Evolutionary conservation across 2,329 filamentous ascomycete species (phyloP), one percentile per base, ranked within the genome.

Genomic region (Fusarium hainanense): DNA sequence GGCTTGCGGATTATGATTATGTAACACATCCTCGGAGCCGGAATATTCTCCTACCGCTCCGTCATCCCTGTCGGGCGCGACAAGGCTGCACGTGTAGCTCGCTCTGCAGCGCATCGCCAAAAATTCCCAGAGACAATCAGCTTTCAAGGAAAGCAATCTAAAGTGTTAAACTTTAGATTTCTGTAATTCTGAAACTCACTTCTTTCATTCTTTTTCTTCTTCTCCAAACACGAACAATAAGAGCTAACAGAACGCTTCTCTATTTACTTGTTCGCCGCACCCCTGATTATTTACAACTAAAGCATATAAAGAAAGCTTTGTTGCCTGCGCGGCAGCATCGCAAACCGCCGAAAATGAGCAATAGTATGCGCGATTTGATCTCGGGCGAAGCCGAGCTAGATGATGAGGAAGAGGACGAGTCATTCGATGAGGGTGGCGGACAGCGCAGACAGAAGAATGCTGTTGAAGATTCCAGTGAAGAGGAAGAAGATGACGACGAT

Each of bases 401-500:
- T 77, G 90, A 90, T 27, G 93, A 96, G 60, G 93, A 95, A 71
- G 92, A 95, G 55, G 93, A 97, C 66, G 93, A 92, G 75, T 93
- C 92, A 12, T 91, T 91, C 66, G 91, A 93, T 74, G 93, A 94
- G 71, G 92, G 93, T 67, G 90, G 87, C 27, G 92, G 89, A 54
- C 87, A 92, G 74, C 83, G 82, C 47, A 83, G 84, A 77, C 79
- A 84, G 63, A 76, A 71, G 28, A 63, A 63, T 46, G 74, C 63
- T 7, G 81, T 93, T 57, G 91, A 95, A 75, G 94, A 97, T 80
- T 97, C 93, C 0, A 97, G 93, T 74, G 94, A 97, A 74, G 94
- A 97, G 77, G 94, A 97, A 68, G 93, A 97, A 34, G 93, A 97
- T 57, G 93, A 97, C 63, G 94, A 97, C 62, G 94, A 97, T 72